Conservation (phyloP, 1,139 yeast species). For the Sugiyamaella paludigena region DNA sequence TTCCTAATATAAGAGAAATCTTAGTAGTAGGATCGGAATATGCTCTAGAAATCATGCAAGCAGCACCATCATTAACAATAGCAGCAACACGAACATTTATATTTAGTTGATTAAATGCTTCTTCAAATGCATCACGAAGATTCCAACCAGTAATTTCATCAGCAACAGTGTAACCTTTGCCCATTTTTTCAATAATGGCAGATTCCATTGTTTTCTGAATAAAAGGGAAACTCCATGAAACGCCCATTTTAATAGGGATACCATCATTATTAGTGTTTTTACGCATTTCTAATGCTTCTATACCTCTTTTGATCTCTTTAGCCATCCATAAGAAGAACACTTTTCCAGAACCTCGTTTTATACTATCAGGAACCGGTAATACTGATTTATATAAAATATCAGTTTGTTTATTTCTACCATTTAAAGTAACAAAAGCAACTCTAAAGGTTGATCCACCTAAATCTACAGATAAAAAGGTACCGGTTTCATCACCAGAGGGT, state of each 20-base stretch:
- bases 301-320: conserved; percentile 55
- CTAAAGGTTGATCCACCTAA: conserved; percentile 86
- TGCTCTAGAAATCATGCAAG: conserved; percentile 76
- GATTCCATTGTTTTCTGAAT: conserved; percentile 52
- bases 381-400: conserved; percentile 32
- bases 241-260: conserved; percentile 37
- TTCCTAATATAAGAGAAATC: conserved; percentile 83
- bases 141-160: conserved; percentile 75
- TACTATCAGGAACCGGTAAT: conserved; percentile 24
- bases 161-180: conserved; percentile 75
- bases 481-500: conserved; percentile 73
- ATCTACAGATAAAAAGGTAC: conserved; percentile 77
- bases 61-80: conserved; percentile 85
- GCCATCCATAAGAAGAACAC: conserved; percentile 56
- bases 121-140: conserved; percentile 62
- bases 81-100: conserved; percentile 65
- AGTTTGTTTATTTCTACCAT: conserved; percentile 46
- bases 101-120: conserved; percentile 54
- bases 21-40: conserved; percentile 63
- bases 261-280: conserved; percentile 25
- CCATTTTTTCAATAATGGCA: conserved; percentile 82
- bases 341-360: conserved; percentile 46
- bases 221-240: conserved; percentile 38
- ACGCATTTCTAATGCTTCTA: conserved; percentile 40
- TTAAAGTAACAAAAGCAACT: conserved; percentile 69